A percentile compares a stretch with the other conserved stretches of the same genome.
Evolutionary conservation across 2,329 filamentous ascomycete species (phyloP).

Genomic region (Alternaria sp.): DNA sequence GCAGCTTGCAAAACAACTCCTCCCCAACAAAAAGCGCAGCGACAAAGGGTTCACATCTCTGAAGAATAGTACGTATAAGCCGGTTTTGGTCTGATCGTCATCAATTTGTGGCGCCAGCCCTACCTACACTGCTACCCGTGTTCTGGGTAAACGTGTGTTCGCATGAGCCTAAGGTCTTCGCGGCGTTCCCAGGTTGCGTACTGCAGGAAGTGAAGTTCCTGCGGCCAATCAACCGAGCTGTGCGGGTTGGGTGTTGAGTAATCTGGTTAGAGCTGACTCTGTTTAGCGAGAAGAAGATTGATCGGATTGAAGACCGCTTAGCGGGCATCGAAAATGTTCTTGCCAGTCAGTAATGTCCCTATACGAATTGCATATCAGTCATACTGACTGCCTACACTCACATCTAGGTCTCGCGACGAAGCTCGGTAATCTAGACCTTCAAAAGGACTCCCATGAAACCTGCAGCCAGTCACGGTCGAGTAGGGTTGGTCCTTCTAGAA

Average conservation of each 20-base stretch:
- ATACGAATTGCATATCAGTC: too few species aligned
- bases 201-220: background rate
- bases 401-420: conserved; percentile 18
- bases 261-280: conserved; percentile 18
- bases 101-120: background rate
- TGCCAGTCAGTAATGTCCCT: conserved; percentile 28
- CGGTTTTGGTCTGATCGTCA: background rate
- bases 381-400: too few species aligned
- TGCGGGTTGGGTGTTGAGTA: background rate
- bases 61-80: conserved; percentile 47
- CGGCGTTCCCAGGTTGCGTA: background rate
- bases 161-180: background rate
- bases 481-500: conserved; percentile 24
- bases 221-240: background rate
- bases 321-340: conserved; percentile 58
- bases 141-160: background rate
- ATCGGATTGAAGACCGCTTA: conserved; percentile 61
- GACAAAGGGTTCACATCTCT: conserved; percentile 49
- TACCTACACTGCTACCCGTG: background rate
- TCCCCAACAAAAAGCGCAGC: conserved; percentile 42
- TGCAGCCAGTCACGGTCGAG: conserved; percentile 40
- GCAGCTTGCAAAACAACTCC: conserved; percentile 47
- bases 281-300: conserved; percentile 62
- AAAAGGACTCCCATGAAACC: conserved; percentile 29
- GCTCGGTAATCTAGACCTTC: conserved; percentile 39